These are phyloP conservation scores for Elsinoe batatas DNA, from an alignment of 2,329 filamentous ascomycete species.

Conservation along the genomic window DNA sequence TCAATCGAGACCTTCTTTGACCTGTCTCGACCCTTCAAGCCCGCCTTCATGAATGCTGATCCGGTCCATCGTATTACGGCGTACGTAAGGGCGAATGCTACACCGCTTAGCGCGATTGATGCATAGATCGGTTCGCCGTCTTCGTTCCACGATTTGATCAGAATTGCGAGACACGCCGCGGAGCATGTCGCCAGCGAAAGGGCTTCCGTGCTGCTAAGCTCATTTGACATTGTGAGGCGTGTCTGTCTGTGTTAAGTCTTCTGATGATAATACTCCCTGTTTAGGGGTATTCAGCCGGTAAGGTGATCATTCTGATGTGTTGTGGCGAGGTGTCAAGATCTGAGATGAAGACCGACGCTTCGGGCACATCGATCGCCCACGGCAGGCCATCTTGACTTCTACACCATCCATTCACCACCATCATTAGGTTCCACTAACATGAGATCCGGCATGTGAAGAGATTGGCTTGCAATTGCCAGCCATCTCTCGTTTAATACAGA, in stretches of 20 bases:
- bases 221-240: constrained; percentile 8
- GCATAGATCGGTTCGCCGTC: constrained; percentile 85
- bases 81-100: constrained; percentile 74
- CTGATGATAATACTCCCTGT: neutral
- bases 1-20: constrained; percentile 65
- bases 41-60: constrained; percentile 75
- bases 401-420: too few relatives aligned
- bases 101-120: constrained; percentile 72
- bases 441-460: too few relatives aligned
- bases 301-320: neutral
- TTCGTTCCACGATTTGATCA: constrained; percentile 70
- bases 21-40: constrained; percentile 82
- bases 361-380: too few relatives aligned
- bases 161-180: constrained; percentile 59
- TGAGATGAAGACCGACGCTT: neutral
- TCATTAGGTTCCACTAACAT: too few relatives aligned
- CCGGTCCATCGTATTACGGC: constrained; percentile 90
- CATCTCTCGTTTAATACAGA: too few relatives aligned
- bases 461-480: too few relatives aligned
- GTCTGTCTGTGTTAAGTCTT: neutral
- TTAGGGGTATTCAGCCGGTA: neutral
- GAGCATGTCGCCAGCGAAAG: constrained; percentile 54
- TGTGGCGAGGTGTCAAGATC: constrained; percentile 1
- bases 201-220: constrained; percentile 44
- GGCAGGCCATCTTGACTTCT: too few relatives aligned